Evolutionary conservation across 202 grass and related monocot species (phyloP).

Genomic region (Carex sylvatica): DNA sequence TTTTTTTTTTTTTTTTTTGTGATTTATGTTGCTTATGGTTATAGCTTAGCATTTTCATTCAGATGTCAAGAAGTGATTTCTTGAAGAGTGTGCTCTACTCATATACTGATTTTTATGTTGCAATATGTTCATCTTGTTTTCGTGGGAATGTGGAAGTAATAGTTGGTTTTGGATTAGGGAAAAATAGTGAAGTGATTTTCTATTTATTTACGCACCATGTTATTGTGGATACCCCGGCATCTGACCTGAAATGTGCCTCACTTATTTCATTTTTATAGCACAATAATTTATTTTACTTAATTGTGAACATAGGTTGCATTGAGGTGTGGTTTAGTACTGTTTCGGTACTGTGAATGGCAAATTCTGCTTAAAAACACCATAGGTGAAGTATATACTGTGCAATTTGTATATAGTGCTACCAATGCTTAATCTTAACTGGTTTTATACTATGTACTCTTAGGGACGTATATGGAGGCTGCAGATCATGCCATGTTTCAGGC

Average conservation of each 20-base stretch:
- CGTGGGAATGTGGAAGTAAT: neutral
- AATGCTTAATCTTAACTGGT: neutral
- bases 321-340: neutral
- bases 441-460: neutral
- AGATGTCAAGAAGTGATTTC: neutral
- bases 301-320: neutral
- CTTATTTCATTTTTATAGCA: neutral
- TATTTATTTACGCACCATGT: neutral
- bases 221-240: neutral
- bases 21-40: neutral
- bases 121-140: neutral
- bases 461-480: neutral
- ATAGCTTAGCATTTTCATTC: neutral
- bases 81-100: neutral
- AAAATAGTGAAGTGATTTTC: neutral
- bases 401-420: neutral
- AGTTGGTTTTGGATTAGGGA: neutral
- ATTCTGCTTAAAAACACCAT: neutral
- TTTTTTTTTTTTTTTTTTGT: neutral
- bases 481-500: conserved; percentile 8
- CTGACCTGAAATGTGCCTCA: neutral
- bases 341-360: neutral
- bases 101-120: neutral
- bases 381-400: neutral
- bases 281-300: neutral